Percentiles rank a stretch among this genome's conserved stretches.
phyloP scores from a whole-genome alignment of 1,284 basidiomycete genomes.

The Meripilus lineatus region DNA sequence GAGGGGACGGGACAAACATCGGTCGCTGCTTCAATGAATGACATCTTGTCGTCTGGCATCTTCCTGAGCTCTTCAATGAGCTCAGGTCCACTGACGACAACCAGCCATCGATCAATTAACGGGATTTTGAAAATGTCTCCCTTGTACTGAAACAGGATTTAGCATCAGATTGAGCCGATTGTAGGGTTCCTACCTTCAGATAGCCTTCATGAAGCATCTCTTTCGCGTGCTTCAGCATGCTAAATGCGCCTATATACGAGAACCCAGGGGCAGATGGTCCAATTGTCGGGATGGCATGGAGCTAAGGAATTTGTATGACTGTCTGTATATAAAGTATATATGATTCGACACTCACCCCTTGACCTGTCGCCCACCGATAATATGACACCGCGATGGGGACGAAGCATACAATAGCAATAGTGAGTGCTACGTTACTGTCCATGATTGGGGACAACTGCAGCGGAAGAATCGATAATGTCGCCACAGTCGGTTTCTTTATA shows the following conservation, averaged over 20 bases:
- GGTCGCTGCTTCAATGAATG: slow-evolving; percentile 27
- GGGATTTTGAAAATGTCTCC: slow-evolving; percentile 37
- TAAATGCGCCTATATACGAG: slow-evolving; percentile 25
- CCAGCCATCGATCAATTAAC: slow-evolving; percentile 31
- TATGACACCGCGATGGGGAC: too few relatives aligned
- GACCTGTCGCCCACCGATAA: too few relatives aligned
- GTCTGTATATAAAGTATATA: too few relatives aligned
- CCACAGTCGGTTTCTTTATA: too few relatives aligned
- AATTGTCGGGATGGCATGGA: slow-evolving; percentile 29
- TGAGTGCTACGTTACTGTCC: too few relatives aligned
- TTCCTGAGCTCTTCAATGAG: slow-evolving; percentile 38
- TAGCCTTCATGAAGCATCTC: slow-evolving; percentile 27
- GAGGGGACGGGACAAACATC: slow-evolving; percentile 24
- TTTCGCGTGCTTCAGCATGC: slow-evolving; percentile 17
- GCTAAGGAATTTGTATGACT: too few relatives aligned
- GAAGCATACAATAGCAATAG: too few relatives aligned
- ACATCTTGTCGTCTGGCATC: slow-evolving; percentile 34
- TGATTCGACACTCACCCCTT: too few relatives aligned
- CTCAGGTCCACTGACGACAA: slow-evolving; percentile 31
- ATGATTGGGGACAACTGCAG: too few relatives aligned
- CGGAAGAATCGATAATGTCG: too few relatives aligned
- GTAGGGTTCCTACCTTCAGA: slow-evolving; percentile 1
- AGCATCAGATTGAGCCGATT: background rate
- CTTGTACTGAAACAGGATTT: slow-evolving; percentile 29
- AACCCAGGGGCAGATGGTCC: slow-evolving; percentile 28